Evolutionary conservation across 2,329 filamentous ascomycete genomes (phyloP).

Genomic region (Colletotrichum incanum): DNA sequence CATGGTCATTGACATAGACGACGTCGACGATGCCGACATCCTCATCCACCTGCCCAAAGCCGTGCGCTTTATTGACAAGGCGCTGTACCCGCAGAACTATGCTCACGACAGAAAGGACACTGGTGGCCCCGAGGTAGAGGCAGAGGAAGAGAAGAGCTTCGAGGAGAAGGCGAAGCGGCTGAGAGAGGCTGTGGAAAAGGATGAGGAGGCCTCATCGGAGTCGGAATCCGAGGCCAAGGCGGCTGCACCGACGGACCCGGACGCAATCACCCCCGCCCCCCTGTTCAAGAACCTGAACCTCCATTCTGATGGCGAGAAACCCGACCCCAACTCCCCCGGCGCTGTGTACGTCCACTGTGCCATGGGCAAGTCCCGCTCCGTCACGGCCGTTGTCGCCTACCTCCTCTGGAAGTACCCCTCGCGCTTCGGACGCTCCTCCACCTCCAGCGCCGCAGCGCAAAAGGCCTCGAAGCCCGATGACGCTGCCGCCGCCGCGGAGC

Average conservation of each 20-base stretch:
- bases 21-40: constrained; percentile 91
- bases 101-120: neutral
- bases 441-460: constrained; percentile 56
- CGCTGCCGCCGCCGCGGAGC: constrained; percentile 50
- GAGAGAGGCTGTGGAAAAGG: constrained; percentile 25
- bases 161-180: constrained; percentile 33
- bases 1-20: constrained; percentile 87
- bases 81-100: constrained; percentile 61
- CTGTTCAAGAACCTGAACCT: constrained; percentile 34
- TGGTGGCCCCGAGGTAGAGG: neutral
- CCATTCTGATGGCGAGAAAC: constrained; percentile 36
- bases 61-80: constrained; percentile 87
- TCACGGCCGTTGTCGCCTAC: constrained; percentile 87
- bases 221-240: constrained; percentile 4
- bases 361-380: constrained; percentile 96
- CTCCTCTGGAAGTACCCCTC: constrained; percentile 79
- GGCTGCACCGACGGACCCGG: constrained; percentile 15
- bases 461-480: constrained; percentile 40
- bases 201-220: constrained; percentile 6
- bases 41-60: constrained; percentile 84
- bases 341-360: constrained; percentile 80
- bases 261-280: constrained; percentile 34
- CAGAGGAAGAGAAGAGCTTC: constrained; percentile 5
- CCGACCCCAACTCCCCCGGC: constrained; percentile 47
- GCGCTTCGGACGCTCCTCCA: constrained; percentile 61